These are phyloP conservation scores for Ophiostoma novo-ulmi DNA, from an alignment of 2,329 filamentous ascomycete species.

Conservation along the genomic window DNA sequence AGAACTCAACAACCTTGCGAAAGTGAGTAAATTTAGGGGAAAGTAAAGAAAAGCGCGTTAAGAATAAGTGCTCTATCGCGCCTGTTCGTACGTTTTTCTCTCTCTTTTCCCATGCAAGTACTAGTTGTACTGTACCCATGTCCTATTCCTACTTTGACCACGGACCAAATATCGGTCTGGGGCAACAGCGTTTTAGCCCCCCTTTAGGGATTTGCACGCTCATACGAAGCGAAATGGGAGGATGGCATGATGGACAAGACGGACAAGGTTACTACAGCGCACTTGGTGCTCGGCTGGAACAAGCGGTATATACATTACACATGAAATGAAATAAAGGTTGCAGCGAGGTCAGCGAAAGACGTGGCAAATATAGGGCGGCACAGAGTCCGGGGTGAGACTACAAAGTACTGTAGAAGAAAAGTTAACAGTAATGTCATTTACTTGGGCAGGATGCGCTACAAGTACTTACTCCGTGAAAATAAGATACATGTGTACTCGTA, in stretches of 20 bases:
- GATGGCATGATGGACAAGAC: background rate
- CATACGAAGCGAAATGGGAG: background rate
- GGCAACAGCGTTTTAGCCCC: background rate
- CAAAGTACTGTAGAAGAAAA: too few species aligned
- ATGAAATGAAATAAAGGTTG: background rate
- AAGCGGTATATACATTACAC: background rate
- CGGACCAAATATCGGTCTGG: background rate
- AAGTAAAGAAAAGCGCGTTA: background rate
- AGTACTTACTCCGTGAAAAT: too few species aligned
- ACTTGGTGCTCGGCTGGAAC: background rate
- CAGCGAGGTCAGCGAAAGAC: background rate
- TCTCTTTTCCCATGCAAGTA: background rate
- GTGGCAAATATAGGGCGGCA: background rate
- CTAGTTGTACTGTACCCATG: background rate
- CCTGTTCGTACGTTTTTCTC: background rate
- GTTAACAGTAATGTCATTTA: too few species aligned
- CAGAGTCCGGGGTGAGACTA: background rate
- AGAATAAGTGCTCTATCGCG: background rate
- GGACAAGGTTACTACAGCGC: background rate
- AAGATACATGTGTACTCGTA: background rate
- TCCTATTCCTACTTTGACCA: background rate
- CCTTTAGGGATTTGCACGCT: too few species aligned
- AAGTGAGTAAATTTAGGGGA: background rate
- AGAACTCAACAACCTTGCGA: background rate
- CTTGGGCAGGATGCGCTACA: too few species aligned